Base-by-base conservation (phyloP, 2,329 filamentous ascomycete genomes). In the Sordariomycetes sp. region DNA sequence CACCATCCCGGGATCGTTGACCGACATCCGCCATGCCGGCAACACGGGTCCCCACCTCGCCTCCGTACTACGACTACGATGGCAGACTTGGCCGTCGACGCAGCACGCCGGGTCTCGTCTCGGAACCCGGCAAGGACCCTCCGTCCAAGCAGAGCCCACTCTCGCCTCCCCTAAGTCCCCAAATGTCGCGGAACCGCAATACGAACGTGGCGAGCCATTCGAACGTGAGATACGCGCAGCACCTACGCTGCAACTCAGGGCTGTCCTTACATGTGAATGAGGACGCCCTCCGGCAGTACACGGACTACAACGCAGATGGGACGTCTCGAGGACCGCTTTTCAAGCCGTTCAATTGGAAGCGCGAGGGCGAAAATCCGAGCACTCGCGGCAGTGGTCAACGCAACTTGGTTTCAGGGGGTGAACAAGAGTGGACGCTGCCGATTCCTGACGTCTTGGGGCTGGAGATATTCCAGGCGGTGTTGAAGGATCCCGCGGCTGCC, bases 381-480 rank as follows among this genome's bases (percentile, higher is more conserved):
- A 3, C 4, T 52, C 58, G 59, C 48, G 42, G 58, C 53, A 48
- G 42, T 34, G 35, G 56, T 36, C 59, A 57, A 42, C 58, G 53
- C 22, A 59, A 58, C 53, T 54, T 59, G 2, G 53, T 39, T 52
- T 59, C 36, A 39, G 56, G 28, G 54, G 58, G 24, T 25, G 60
- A 17, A 54, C 60, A 25, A 36, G 56, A n/a, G 54, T 42, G 39
- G 42, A 22, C 42, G 7, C 54, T 65, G 52, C 63, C 67, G 0
- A 67, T 74, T 39, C 69, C 74, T 0, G 73, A 79, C 55, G 76
- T 82, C 59, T 72, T 79, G 56, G 72, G 75, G 24, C 66, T 68
- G 4, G 76, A 79, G 28, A 72, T 77, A 25, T 76, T 82, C 57
- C 72, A 75, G 52, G 67, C 76, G 60, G 76, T 76, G 1, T 69